phyloP scores from a whole-genome alignment of 1,284 basidiomycete species.

The Afroboletus lepidellus region DNA sequence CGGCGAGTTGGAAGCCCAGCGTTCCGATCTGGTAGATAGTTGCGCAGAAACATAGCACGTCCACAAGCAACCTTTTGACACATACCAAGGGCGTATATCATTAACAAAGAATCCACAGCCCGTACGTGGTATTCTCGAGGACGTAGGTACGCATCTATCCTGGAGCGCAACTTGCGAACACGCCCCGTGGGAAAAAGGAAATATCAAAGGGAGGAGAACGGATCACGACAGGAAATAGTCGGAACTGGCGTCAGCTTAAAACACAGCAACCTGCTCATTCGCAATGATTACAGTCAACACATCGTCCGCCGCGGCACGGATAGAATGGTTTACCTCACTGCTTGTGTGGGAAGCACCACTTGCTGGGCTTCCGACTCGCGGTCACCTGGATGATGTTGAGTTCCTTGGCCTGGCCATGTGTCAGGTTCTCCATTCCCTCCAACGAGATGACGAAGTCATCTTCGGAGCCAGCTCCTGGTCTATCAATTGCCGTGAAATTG shows the following conservation, averaged over 20 bases:
- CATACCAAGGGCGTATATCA: neutral
- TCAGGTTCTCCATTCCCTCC: neutral
- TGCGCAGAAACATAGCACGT: too few relatives aligned
- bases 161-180: neutral
- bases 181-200: neutral
- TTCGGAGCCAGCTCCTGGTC: neutral
- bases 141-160: neutral
- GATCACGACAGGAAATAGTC: neutral
- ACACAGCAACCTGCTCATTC: neutral
- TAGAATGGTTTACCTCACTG: neutral
- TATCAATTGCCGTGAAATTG: slow-evolving; percentile 32
- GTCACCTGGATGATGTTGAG: slow-evolving; percentile 11
- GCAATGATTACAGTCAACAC: neutral
- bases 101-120: neutral
- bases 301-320: neutral
- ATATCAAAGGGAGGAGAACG: neutral
- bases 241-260: neutral
- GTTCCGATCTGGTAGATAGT: too few relatives aligned
- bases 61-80: neutral
- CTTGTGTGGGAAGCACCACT: neutral
- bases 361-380: slow-evolving; percentile 4
- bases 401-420: neutral
- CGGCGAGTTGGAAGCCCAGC: too few relatives aligned
- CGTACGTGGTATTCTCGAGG: neutral
- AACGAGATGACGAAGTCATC: neutral